Evolutionary conservation across 2,329 filamentous ascomycete genomes (phyloP).

Genomic region (Aspergillus calidoustus): DNA sequence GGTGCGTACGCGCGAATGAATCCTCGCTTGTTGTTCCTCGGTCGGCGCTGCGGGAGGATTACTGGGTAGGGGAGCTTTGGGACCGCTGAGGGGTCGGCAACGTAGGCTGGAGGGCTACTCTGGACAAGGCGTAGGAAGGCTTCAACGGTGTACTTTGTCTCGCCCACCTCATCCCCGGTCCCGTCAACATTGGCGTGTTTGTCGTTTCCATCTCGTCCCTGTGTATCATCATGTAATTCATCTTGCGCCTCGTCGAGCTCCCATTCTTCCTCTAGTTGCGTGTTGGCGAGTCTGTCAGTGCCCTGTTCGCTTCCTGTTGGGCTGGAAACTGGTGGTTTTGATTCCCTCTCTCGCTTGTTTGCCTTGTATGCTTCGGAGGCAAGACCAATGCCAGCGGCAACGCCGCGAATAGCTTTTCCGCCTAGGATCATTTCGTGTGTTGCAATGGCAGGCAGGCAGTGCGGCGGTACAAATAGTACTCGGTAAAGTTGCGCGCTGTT

Average conservation of each 20-base stretch:
- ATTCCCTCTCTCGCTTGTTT: slow-evolving; percentile 19
- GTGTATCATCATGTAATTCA: slow-evolving; percentile 14
- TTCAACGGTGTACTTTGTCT: slow-evolving; percentile 17
- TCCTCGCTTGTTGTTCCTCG: slow-evolving; percentile 40
- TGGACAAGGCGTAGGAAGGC: slow-evolving; percentile 21
- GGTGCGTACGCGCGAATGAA: slow-evolving; percentile 49
- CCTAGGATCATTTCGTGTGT: not conserved
- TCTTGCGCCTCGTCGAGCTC: slow-evolving; percentile 33
- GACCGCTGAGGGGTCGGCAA: not conserved
- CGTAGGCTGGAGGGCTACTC: slow-evolving; percentile 17
- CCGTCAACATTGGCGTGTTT: not conserved
- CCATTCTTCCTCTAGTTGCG: slow-evolving; percentile 27
- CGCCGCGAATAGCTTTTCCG: slow-evolving; percentile 2
- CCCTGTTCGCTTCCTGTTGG: not conserved
- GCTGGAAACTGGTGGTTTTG: not conserved
- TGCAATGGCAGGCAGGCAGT: no score
- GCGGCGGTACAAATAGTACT: no score
- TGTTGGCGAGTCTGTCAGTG: not conserved
- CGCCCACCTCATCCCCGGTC: not conserved
- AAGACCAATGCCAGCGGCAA: slow-evolving; percentile 34
- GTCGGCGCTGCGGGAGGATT: slow-evolving; percentile 46
- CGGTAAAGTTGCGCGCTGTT: no score
- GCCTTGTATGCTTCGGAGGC: slow-evolving; percentile 31
- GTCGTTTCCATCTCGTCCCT: not conserved
- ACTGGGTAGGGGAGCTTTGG: slow-evolving; percentile 39